Percentiles rank a stretch among this genome's conserved stretches.
Conservation (phyloP, 495 filamentous ascomycete genomes). For the Cenococcum geophilum region DNA sequence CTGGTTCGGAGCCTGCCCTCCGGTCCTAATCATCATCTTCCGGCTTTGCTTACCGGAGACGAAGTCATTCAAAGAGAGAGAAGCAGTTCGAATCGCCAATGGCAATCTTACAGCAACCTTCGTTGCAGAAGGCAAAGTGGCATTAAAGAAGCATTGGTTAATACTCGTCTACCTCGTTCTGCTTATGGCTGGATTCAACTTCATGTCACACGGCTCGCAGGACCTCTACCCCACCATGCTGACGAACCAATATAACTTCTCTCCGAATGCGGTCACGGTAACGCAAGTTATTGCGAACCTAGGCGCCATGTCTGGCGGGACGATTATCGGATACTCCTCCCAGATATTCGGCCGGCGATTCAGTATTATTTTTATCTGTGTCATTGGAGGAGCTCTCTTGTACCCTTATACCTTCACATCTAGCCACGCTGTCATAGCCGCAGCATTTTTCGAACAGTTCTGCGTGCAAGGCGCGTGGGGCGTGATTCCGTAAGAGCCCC, state of each 20-base stretch:
- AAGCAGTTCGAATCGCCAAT: slow-evolving; percentile 50
- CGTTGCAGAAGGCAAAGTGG: slow-evolving; percentile 67
- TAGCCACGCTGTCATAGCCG: slow-evolving; percentile 59
- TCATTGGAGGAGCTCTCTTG: slow-evolving; percentile 70
- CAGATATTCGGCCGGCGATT: slow-evolving; percentile 84
- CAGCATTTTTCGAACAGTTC: slow-evolving; percentile 90
- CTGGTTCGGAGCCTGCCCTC: slow-evolving; percentile 79
- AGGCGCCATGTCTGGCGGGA: slow-evolving; percentile 74
- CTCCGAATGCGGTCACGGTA: slow-evolving; percentile 63
- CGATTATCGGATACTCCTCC: slow-evolving; percentile 65
- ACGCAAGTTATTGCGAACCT: slow-evolving; percentile 82
- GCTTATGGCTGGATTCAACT: slow-evolving; percentile 88
- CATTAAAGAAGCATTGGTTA: slow-evolving; percentile 70
- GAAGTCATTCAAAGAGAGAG: slow-evolving; percentile 56
- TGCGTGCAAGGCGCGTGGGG: slow-evolving; percentile 57
- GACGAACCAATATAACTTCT: slow-evolving; percentile 68
- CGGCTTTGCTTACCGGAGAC: slow-evolving; percentile 75
- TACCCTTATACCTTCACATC: slow-evolving; percentile 76
- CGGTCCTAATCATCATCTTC: slow-evolving; percentile 74
- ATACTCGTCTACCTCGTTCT: slow-evolving; percentile 73
- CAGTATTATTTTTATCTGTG: slow-evolving; percentile 68
- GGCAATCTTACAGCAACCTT: slow-evolving; percentile 56
- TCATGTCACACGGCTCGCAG: slow-evolving; percentile 89
- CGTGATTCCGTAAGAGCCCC: slow-evolving; percentile 18
- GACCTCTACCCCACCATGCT: slow-evolving; percentile 88